Conservation (phyloP, 73 alveolate species). For the Paramecium caudatum region DNA sequence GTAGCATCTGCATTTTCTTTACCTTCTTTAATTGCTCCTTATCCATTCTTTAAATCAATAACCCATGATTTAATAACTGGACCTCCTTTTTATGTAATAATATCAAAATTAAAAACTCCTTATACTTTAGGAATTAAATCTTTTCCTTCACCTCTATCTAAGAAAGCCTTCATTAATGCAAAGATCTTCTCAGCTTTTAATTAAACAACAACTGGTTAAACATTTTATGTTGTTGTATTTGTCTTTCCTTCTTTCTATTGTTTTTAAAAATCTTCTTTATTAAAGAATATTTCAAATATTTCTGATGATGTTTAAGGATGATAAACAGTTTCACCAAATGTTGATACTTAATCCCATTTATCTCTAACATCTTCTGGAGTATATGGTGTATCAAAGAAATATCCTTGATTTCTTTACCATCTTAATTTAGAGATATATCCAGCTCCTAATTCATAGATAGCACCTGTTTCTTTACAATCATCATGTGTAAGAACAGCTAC, state of each 20-base stretch:
- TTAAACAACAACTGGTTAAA: not conserved
- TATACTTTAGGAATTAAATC: constrained; percentile 81
- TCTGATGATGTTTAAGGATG: constrained; percentile 72
- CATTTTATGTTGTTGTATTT: not conserved
- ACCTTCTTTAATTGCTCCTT: constrained; percentile 80
- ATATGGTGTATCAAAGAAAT: constrained; percentile 77
- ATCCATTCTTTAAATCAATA: constrained; percentile 85
- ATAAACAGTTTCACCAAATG: constrained; percentile 58
- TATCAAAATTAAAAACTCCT: constrained; percentile 82
- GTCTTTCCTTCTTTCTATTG: constrained; percentile 34
- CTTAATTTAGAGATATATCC: constrained; percentile 28
- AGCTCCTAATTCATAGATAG: constrained; percentile 67
- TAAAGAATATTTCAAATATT: constrained; percentile 62
- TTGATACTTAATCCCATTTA: constrained; percentile 66
- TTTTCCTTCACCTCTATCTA: constrained; percentile 83
- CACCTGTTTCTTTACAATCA: not conserved
- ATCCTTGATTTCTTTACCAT: constrained; percentile 52
- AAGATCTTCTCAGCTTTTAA: constrained; percentile 61
- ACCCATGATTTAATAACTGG: constrained; percentile 81
- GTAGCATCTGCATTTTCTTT: constrained; percentile 84
- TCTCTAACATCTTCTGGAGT: constrained; percentile 88
- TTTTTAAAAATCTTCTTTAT: constrained; percentile 58
- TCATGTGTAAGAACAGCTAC: constrained; percentile 82
- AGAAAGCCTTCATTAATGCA: constrained; percentile 56
- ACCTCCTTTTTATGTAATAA: constrained; percentile 81